Conservation (phyloP, 306 rosid genomes). For the Dalbergia cochinchinensis region DNA sequence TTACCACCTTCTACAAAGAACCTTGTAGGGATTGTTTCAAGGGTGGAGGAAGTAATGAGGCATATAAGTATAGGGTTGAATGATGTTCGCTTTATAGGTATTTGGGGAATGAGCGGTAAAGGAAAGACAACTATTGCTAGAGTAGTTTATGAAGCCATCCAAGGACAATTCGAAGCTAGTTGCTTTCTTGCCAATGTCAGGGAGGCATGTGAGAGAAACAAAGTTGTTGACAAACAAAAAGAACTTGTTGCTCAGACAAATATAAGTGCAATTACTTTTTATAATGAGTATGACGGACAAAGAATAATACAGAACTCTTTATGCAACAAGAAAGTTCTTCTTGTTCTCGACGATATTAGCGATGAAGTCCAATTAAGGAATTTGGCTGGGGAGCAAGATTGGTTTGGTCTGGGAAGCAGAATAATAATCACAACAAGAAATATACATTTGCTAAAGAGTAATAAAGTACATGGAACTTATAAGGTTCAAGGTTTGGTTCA, state of each 20-base stretch:
- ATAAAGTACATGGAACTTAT: background rate
- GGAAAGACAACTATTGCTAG: background rate
- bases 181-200: background rate
- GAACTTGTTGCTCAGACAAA: background rate
- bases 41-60: background rate
- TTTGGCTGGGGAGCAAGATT: background rate
- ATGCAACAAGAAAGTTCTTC: background rate
- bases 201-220: background rate
- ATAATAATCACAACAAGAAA: background rate
- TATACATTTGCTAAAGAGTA: background rate
- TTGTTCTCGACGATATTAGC: background rate
- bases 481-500: background rate
- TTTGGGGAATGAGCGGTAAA: background rate
- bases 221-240: slow-evolving; percentile 38
- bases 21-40: background rate
- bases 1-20: background rate
- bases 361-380: background rate
- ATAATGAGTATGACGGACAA: background rate
- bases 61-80: background rate
- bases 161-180: background rate
- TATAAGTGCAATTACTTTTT: background rate
- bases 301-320: background rate
- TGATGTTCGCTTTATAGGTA: background rate
- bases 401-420: background rate
- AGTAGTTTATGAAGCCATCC: background rate